phyloP scores from a whole-genome alignment of 2,329 filamentous ascomycete species.

The Diaporthe ampelina region DNA sequence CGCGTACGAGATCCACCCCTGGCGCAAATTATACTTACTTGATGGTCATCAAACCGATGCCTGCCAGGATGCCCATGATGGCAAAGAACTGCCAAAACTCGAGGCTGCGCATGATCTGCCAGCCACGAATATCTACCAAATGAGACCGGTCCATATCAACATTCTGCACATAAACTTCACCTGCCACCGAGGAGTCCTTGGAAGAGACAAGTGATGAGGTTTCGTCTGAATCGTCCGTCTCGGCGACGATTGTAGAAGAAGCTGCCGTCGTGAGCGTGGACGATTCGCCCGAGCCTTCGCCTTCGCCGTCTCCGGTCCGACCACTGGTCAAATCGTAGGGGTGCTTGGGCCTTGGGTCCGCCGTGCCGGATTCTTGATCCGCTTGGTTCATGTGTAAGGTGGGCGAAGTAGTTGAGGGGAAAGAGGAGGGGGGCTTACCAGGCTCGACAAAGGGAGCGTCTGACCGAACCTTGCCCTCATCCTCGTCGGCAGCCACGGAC shows the following conservation, averaged over 20 bases:
- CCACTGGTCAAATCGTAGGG: constrained; percentile 39
- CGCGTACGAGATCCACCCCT: neutral
- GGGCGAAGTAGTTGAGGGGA: constrained; percentile 52
- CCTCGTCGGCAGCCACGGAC: constrained; percentile 60
- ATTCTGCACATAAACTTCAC: constrained; percentile 67
- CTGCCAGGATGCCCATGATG: constrained; percentile 91
- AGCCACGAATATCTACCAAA: constrained; percentile 91
- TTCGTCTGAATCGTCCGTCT: constrained; percentile 73
- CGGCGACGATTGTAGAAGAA: constrained; percentile 42
- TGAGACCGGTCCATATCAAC: constrained; percentile 82
- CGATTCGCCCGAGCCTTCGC: constrained; percentile 24
- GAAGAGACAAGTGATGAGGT: constrained; percentile 87
- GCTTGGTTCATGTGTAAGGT: constrained; percentile 46
- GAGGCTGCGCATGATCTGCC: constrained; percentile 76
- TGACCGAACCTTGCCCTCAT: constrained; percentile 50
- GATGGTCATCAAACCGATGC: constrained; percentile 98
- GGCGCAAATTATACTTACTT: constrained; percentile 74
- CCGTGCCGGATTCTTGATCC: constrained; percentile 39
- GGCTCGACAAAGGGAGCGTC: constrained; percentile 59
- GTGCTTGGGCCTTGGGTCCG: constrained; percentile 12
- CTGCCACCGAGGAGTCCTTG: constrained; percentile 66
- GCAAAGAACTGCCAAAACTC: constrained; percentile 94
- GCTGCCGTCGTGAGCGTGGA: constrained; percentile 43
- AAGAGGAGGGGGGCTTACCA: constrained; percentile 55
- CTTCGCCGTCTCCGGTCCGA: constrained; percentile 33